Evolutionary conservation across 768 basidiomycete species (phyloP).

Genomic region (Mycena rebaudengoi): DNA sequence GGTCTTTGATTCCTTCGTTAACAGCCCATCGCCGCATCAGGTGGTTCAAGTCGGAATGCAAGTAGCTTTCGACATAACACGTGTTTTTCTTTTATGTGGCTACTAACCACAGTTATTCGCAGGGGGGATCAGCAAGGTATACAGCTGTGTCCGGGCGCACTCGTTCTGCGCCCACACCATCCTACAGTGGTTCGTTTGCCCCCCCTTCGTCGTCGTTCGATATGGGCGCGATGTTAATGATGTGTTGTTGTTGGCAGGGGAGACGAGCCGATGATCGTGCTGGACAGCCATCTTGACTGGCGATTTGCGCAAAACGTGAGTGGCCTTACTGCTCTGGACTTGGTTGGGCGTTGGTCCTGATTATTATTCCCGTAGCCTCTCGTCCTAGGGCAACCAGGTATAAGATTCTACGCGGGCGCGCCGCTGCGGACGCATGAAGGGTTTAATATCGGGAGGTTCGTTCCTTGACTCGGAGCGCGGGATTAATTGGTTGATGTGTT

Average conservation of each 20-base stretch:
- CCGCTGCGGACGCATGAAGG: slow-evolving; percentile 91
- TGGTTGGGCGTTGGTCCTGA: background rate
- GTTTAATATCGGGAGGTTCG: slow-evolving; percentile 90
- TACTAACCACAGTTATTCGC: slow-evolving; percentile 3
- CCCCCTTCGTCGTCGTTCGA: no score
- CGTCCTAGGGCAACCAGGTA: slow-evolving; percentile 68
- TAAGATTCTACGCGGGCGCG: slow-evolving; percentile 93
- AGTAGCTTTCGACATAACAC: no score
- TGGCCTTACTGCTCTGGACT: background rate
- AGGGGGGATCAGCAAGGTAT: slow-evolving; percentile 58
- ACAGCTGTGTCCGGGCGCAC: slow-evolving; percentile 61
- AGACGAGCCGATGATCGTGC: slow-evolving; percentile 87
- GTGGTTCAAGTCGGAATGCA: slow-evolving; percentile 93
- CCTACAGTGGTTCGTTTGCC: no score
- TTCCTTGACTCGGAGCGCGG: no score
- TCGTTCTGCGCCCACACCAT: slow-evolving; percentile 83
- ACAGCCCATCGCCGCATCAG: slow-evolving; percentile 41
- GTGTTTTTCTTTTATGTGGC: slow-evolving; percentile 12
- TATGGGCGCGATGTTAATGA: no score
- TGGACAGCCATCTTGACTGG: slow-evolving; percentile 87
- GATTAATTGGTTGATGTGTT: no score
- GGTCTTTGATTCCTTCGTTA: slow-evolving; percentile 6
- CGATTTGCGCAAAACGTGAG: slow-evolving; percentile 85
- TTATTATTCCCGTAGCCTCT: slow-evolving; percentile 60
- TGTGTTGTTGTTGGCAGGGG: no score